Evolutionary conservation across 331 rosid genomes (phyloP), one percentile per base, ranked within the genome.

Genomic region (Saraca asoca): DNA sequence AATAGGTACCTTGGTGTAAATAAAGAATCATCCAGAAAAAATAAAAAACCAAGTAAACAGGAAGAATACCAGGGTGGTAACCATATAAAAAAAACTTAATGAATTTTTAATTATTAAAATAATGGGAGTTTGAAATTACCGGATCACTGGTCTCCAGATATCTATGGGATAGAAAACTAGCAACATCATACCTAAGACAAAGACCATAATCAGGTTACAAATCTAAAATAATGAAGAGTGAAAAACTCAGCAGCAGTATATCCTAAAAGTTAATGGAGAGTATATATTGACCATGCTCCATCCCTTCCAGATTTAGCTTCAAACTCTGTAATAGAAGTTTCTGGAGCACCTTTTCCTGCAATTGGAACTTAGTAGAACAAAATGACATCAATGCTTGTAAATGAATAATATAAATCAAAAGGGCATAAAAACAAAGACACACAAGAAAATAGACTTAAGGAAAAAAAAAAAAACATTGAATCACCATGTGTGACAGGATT

Each of bases 291-390:
- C 99, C 99, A 94, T 85, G 99, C 99, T 65, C 96, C 95, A 80
- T 94, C 99, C 75, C 99, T 88, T 68, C 89, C 93, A 62, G 99
- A 94, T 83, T 90, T 94, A 51, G 99, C 99, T 85, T 94, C 99
- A 51, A 88, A 90, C 77, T 94, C 99, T 81, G 81, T 71, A 14
- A 76, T 74, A 10, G 88, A 75, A 82, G 76, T 86, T 71, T 94
- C 97, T 35, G 92, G 55, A 73, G 85, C 46, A 73, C 72, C 78
- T 80, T 81, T 94, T 69, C 78, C 89, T 31, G 84, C 20, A 12
- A 79, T 81, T 66, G 84, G 73, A 79, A 75, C 89, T 89, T 82
- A 65, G 58, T 62, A 74, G 59, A 73, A 73, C 39, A 82, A 31
- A 69, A 71, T 33, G 55, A 68, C 59, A 33, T 50, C 33, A 76